Evolutionary conservation across 148 eudicot genomes (phyloP), one percentile per base, ranked within the genome.

Genomic region (Diospyros kaki): DNA sequence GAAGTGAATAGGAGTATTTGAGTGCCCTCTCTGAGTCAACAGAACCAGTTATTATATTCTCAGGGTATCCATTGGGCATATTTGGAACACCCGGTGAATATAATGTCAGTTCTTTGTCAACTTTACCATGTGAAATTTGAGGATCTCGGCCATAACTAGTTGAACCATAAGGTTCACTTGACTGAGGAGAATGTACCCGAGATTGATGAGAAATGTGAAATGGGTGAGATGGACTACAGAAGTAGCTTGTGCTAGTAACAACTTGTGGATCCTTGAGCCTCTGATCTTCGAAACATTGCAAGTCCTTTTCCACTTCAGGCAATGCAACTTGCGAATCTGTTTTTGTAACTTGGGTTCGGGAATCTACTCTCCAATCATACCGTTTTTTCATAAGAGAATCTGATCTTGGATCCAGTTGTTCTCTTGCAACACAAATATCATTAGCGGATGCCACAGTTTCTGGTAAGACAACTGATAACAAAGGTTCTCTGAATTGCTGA

Each of bases 191-290:
- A 71, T 85, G 77, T 75, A 72, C 66, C 70, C 82, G 78, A 45
- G 83, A 79, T 66, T 81, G 64, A 61, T 79, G 68, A 46, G 85
- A 81, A 2, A 44, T 73, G 86, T 86, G 84, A 68, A 78, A 79
- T 5, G 88, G 56, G 40, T 63, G 82, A 65, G 93, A 81, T 73
- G 83, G 53, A 58, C 75, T 75, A 15, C 83, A 62, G 65, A 76
- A 53, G 68, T 83, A 74, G 59, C 74, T 74, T 46, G 85, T 59
- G 73, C 73, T 78, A 79, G 71, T 80, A 62, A 74, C 78, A 44
- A 86, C 76, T 78, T 88, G 85, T 59, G 91, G 92, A 85, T 87
- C 97, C 63, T 73, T 77, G 18, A 67, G 83, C 73, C 91, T 85
- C 75, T 91, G 92, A 68, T 48, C 80, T 79, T 84, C 84, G 70